Evolutionary conservation across 441 rosid species (phyloP), one percentile per base, ranked within the genome.

Genomic region (Gossypium schwendimanii): DNA sequence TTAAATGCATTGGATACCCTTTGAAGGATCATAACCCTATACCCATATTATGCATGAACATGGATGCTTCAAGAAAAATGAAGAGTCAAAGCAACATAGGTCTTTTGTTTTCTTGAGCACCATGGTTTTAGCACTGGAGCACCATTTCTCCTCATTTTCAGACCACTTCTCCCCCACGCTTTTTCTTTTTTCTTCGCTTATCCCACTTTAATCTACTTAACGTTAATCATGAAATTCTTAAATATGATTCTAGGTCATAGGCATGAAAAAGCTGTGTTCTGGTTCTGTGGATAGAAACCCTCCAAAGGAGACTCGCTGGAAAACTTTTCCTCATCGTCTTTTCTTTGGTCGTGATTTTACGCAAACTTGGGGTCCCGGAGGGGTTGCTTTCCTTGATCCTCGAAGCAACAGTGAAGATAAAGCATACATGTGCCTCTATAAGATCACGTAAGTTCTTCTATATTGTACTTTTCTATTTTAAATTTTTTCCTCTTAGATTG

Each of bases 301-400:
- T 20, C 98, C 97, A 12, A 91, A 91, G 78, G 96, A 88, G 76
- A 78, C 72, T 50, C 23, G 83, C 75, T 95, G 99, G 99, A 81
- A 80, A 86, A 83, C 78, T 57, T 87, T 82, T 73, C 89, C 96
- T 49, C 89, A 83, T 71, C 85, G 91, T 17, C 81, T 95, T 74
- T 90, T 91, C 81, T 93, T 95, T 75, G 99, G 98, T 63, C 86
- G 63, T 20, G 87, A 91, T 31, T 90, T 83, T 70, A 66, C 88
- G 10, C 61, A 0, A 39, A 77, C 83, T 36, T 93, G 98, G 98
- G 97, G 97, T 73, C 81, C 77, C 28, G 99, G 99, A 77, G 96
- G 98, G 58, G 94, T 76, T 84, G 97, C 98, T 81, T 95, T 93
- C 73, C 80, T 84, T 76, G 84, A 88, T 58, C 98, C 98, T 14